Evolutionary conservation across 1,284 basidiomycete species (phyloP), one percentile per base, ranked within the genome.

Genomic region (Ustilago lituana): DNA sequence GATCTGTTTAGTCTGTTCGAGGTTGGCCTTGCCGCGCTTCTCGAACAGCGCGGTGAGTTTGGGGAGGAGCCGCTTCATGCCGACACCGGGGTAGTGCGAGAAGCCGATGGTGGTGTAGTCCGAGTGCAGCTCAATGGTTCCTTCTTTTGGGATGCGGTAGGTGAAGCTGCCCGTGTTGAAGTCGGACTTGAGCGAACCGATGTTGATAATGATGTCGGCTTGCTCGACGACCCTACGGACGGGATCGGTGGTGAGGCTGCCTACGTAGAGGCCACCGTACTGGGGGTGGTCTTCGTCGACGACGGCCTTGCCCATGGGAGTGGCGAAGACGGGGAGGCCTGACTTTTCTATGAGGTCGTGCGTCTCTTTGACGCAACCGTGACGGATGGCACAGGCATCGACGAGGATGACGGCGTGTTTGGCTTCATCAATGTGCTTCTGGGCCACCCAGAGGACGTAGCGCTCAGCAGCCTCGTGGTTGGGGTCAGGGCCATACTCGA

Each of bases 291-390:
- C 85, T 83, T 97, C 95, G 65, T 89, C 87, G 12, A 96, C 84
- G 0, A 89, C 86, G 1, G 89, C 88, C 83, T 95, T 95, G 37
- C 92, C 94, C 93, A 95, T 94, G 0, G 93, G 93, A 0, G 92
- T 87, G 14, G 88, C 60, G 20, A 71, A 76, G 12, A 78, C 69
- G 14, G 76, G 64, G 27, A 79, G 68, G 19, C 87, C 87, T 7
- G 91, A 91, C 44, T 85, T 85, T 56, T 87, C 84, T 47, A 91
- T 84, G 33, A 98, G 85, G 44, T 92, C 87, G 43, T 87, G 85
- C 4, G 91, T 85, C 77, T 91, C 89, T 1, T 87, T 80, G 33
- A 87, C 87, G 35, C 89, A 89, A 57, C 89, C 88, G 76, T 94
- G 93, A 12, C 94, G 88, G 51, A 89, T 86, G 0, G 91, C 87